phyloP scores from a whole-genome alignment of 2,329 filamentous ascomycete species.

The Trichoderma guizhouense region DNA sequence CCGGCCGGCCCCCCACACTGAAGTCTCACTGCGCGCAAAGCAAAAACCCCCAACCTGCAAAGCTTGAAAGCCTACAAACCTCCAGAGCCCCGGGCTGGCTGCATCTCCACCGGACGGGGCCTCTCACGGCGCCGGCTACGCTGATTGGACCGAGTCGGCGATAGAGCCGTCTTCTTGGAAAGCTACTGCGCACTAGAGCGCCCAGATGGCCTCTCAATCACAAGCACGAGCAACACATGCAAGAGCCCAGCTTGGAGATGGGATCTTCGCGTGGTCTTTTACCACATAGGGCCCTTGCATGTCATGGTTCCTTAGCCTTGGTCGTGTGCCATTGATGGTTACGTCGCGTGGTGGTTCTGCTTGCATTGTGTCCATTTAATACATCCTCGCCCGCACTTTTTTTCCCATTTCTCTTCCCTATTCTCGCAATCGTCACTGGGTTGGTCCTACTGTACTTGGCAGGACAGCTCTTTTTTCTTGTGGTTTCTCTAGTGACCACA shows the following conservation, averaged over 20 bases:
- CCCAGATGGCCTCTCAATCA: background rate
- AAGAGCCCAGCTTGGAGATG: slow-evolving; percentile 7
- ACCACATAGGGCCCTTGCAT: slow-evolving; percentile 13
- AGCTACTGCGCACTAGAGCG: background rate
- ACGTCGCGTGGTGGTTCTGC: background rate
- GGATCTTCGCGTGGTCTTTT: slow-evolving; percentile 19
- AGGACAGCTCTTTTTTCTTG: background rate
- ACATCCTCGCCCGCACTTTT: slow-evolving; percentile 8
- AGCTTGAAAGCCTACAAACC: background rate
- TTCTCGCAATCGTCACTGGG: background rate
- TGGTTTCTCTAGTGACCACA: background rate
- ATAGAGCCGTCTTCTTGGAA: background rate
- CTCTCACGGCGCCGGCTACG: background rate
- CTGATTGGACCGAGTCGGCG: background rate
- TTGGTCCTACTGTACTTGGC: background rate
- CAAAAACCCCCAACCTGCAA: background rate
- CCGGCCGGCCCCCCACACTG: slow-evolving; percentile 5
- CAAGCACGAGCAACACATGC: slow-evolving; percentile 11
- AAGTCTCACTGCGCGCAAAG: background rate
- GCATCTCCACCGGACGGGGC: slow-evolving; percentile 6
- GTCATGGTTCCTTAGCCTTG: slow-evolving; percentile 14
- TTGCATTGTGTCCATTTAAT: slow-evolving; percentile 1
- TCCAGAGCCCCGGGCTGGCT: background rate
- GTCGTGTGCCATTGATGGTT: slow-evolving; percentile 16
- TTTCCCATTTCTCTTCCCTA: background rate